A percentile compares a stretch with the other conserved stretches of the same genome.
Conservation (phyloP, 192 early-diverging fungal species). For the Backusella mclennaniae region DNA sequence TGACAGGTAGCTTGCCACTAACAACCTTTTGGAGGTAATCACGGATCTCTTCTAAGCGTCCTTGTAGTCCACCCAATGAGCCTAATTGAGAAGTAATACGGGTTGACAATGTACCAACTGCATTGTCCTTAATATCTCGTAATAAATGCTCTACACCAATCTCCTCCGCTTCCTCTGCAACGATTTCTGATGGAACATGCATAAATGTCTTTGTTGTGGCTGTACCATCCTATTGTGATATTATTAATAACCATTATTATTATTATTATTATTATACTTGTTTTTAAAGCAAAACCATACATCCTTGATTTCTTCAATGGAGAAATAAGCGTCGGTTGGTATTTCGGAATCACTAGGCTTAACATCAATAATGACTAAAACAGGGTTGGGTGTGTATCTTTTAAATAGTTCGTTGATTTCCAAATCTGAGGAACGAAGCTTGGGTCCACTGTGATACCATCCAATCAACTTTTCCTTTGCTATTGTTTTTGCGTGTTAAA, state of each 20-base stretch:
- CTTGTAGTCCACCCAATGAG: conserved; percentile 87
- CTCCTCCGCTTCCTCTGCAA: conserved; percentile 99
- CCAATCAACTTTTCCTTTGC: conserved; percentile 95
- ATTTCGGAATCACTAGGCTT: conserved; percentile 91
- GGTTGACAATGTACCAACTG: conserved; percentile 93
- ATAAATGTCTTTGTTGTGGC: conserved; percentile 96
- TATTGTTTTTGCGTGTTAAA: conserved; percentile 24
- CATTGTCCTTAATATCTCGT: conserved; percentile 97
- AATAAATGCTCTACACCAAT: conserved; percentile 99
- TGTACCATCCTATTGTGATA: conserved; percentile 82
- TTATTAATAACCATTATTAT: not conserved
- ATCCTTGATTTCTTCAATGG: conserved; percentile 97
- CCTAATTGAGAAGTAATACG: conserved; percentile 89
- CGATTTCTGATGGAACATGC: conserved; percentile 93
- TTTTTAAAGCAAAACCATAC: conserved; percentile 43
- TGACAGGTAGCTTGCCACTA: conserved; percentile 81
- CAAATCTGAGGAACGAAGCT: conserved; percentile 92
- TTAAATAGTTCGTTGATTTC: conserved; percentile 99
- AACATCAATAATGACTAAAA: conserved; percentile 97
- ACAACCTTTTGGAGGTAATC: conserved; percentile 89
- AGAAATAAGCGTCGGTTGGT: conserved; percentile 96
- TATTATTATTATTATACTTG: not conserved
- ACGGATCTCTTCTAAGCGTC: conserved; percentile 83
- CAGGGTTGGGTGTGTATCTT: conserved; percentile 91
- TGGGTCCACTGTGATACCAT: conserved; percentile 99